Evolutionary conservation across 371 early-diverging fungal species (phyloP), one percentile per base, ranked within the genome.

Genomic region (Parasitella parasitica): DNA sequence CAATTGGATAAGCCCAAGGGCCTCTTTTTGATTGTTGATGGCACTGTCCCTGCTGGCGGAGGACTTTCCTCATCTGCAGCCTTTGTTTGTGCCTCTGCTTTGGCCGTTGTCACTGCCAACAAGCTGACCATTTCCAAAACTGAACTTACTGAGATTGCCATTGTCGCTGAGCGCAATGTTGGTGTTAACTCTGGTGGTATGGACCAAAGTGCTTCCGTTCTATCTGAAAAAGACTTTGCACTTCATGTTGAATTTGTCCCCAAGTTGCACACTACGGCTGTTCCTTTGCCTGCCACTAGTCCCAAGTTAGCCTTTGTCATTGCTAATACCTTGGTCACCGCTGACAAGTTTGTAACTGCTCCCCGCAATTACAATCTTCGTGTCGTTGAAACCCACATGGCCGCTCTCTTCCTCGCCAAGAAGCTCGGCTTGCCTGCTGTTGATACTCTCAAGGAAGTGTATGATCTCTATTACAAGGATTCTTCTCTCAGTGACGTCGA

Each of bases 171-270:
- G 69, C 87, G 90, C 13, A 88, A 90, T 65, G 89, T 90, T 7
- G 96, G 95, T 48, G 90, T 93, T 13, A 89, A 92, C 64, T 81
- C 86, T 37, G 96, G 94, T 16, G 88, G 94, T 30, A 96, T 96
- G 97, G 97, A 97, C 70, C 95, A 97, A 70, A 86, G 91, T 32
- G 90, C 89, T 56, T 94, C 94, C n/a, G 85, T 95, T 27, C 86
- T 94, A 66, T 88, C 91, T 27, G 74, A 81, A 49, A 81, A 80
- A 50, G 85, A 83, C 28, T 83, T 86, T 28, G 94, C 94, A 3
- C 81, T 91, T 34, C 83, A 90, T 59, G 93, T 97, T 63, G 88
- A 95, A 64, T 97, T 97, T 76, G 80, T 86, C 11, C 97, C 97
- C 28, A 75, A 67, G 34, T 84, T 94, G 32, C 76, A 70, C 22